phyloP scores from a whole-genome alignment of 2,329 filamentous ascomycete genomes.

The Sporothrix euskadiensis region DNA sequence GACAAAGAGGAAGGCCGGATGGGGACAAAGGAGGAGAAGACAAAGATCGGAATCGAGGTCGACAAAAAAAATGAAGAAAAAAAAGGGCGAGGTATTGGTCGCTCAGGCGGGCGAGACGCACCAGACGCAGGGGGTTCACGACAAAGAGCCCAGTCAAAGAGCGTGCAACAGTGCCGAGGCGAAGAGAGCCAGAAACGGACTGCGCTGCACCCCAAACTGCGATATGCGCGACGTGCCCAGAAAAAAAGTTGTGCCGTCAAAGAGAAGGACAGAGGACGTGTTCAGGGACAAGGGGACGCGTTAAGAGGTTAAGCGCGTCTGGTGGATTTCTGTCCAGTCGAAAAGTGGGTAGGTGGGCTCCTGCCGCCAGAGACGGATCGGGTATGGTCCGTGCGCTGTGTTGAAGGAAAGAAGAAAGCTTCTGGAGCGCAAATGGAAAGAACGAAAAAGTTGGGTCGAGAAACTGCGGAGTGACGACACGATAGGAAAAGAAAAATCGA shows the following conservation, averaged over 20 bases:
- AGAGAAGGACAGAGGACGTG: neutral
- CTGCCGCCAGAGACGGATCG: conserved; percentile 10
- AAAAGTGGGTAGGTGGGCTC: conserved; percentile 22
- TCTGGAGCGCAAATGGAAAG: neutral
- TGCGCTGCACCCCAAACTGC: conserved; percentile 8
- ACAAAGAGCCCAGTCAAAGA: neutral
- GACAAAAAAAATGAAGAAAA: neutral
- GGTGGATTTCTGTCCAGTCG: neutral
- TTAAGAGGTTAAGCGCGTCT: conserved; percentile 32
- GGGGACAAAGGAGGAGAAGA: neutral
- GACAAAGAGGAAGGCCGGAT: neutral
- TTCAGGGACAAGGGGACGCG: conserved; percentile 26
- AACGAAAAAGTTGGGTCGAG: conserved; percentile 20
- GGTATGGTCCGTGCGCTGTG: conserved; percentile 19
- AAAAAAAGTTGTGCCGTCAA: conserved; percentile 13
- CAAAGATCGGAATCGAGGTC: too few relatives aligned
- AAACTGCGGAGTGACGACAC: conserved; percentile 13
- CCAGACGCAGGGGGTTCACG: neutral
- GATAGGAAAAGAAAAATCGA: neutral
- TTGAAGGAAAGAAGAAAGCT: conserved; percentile 9
- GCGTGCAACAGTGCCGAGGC: neutral
- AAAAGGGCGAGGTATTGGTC: neutral
- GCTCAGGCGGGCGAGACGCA: conserved; percentile 13
- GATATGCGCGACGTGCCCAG: conserved; percentile 26
- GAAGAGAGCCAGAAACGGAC: neutral